Evolutionary conservation across 139 green algal species (phyloP), one percentile per base, ranked within the genome.

Genomic region (Pleodorina starrii): DNA sequence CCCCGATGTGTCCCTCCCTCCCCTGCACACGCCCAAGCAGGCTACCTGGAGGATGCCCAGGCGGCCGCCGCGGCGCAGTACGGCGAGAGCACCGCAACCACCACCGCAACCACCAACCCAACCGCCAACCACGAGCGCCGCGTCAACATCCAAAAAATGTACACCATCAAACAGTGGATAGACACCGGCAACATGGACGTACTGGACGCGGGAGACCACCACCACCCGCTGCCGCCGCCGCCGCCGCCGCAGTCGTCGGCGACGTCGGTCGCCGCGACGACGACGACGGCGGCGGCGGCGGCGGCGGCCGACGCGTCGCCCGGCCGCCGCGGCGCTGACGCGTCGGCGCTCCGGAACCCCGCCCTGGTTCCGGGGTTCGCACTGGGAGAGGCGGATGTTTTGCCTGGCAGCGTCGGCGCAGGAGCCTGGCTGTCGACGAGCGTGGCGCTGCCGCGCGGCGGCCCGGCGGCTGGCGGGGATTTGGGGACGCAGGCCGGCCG

Each of bases 81-180:
- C 23, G 82, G 44, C 46, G 82, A 71, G 4, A n/a, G 4, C 9
- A 19, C n/a, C n/a, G n/a, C n/a, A n/a, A n/a, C n/a, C n/a, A n/a
- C n/a, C n/a, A n/a, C n/a, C n/a, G n/a, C n/a, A n/a, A n/a, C n/a
- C n/a, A n/a, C n/a, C n/a, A n/a, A n/a, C n/a, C n/a, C n/a, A n/a
- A n/a, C n/a, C n/a, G n/a, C n/a, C n/a, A n/a, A n/a, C n/a, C n/a
- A 74, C 43, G 75, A 68, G 23, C 63, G 36, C 3, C 82, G 82
- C 10, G 82, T 88, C 82, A 88, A 88, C 66, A 38, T 88, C 7
- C 54, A 68, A 25, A 88, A 88, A 63, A 88, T 88, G 82, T 88
- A 88, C 43, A 88, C 42, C 44, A 88, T 88, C 66, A 68, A 79
- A 32, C 43, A 79, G 82, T 88, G 82, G 82, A 88, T 88, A 2